A percentile compares a stretch with the other conserved stretches of the same genome.
Evolutionary conservation across 352 stramenopile species (phyloP).

Genomic region (Pythium myriotylum): DNA sequence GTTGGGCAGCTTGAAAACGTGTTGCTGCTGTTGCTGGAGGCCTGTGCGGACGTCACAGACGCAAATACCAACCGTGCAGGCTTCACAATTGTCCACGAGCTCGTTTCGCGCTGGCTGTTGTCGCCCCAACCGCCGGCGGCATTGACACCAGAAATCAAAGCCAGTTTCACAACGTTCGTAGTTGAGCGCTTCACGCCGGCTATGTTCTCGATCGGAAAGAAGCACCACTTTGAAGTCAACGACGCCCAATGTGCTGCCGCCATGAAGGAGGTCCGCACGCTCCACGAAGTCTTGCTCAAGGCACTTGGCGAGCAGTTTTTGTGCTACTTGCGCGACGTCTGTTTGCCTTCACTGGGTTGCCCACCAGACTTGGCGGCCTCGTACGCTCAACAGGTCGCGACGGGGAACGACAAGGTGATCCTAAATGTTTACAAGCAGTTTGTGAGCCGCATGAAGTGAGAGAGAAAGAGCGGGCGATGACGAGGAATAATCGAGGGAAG

Average conservation of each 20-base stretch:
- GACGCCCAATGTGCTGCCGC: slow-evolving; percentile 66
- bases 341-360: slow-evolving; percentile 62
- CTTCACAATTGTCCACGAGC: slow-evolving; percentile 75
- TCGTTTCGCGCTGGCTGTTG: slow-evolving; percentile 66
- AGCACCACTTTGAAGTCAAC: slow-evolving; percentile 69
- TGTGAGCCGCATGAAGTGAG: slow-evolving; percentile 50
- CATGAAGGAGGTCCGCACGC: slow-evolving; percentile 77
- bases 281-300: slow-evolving; percentile 65
- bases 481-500: too few species aligned
- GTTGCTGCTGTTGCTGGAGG: slow-evolving; percentile 69
- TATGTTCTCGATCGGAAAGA: slow-evolving; percentile 72
- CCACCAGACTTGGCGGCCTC: slow-evolving; percentile 51
- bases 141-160: slow-evolving; percentile 39
- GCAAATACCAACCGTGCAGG: slow-evolving; percentile 73
- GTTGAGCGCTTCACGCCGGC: slow-evolving; percentile 71
- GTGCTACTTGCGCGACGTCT: slow-evolving; percentile 60
- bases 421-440: slow-evolving; percentile 67
- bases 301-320: slow-evolving; percentile 66
- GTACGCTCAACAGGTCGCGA: slow-evolving; percentile 67
- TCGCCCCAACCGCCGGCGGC: slow-evolving; percentile 28
- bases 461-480: neutral
- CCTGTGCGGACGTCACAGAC: slow-evolving; percentile 65
- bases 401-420: slow-evolving; percentile 68
- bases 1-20: slow-evolving; percentile 64
- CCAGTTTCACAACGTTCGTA: slow-evolving; percentile 60